Percentiles rank a stretch among this genome's conserved stretches.
These are phyloP conservation scores for Fusarium acutatum DNA, from an alignment of 2,329 filamentous ascomycete species.

Conservation along the genomic window DNA sequence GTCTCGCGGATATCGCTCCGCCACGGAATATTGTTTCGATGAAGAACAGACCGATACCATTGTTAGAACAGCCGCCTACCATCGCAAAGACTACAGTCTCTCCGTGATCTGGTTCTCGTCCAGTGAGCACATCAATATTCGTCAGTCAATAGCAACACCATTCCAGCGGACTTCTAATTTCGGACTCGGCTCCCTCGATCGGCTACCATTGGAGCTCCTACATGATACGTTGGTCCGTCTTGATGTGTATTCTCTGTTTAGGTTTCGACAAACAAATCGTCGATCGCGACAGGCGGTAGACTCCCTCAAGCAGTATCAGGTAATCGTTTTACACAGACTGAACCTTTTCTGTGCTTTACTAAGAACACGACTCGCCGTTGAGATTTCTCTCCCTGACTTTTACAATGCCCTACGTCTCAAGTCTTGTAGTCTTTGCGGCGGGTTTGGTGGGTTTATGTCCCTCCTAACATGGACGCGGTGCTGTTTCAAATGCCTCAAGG, in stretches of 20 bases:
- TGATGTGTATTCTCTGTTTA: constrained; percentile 45
- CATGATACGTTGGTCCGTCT: constrained; percentile 39
- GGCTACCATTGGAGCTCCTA: background rate
- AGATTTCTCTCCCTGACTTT: constrained; percentile 40
- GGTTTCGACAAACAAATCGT: constrained; percentile 43
- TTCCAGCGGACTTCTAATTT: background rate
- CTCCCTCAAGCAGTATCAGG: constrained; percentile 42
- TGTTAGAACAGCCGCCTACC: background rate
- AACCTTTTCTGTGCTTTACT: constrained; percentile 47
- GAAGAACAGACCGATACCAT: background rate
- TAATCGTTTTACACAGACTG: constrained; percentile 39
- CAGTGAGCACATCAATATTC: background rate
- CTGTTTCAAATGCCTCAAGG: constrained; percentile 43
- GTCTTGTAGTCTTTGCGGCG: constrained; percentile 38
- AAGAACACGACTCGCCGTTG: constrained; percentile 40
- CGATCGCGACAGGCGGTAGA: constrained; percentile 39
- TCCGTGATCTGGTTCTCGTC: background rate
- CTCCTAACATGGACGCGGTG: constrained; percentile 43
- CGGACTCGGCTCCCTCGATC: background rate
- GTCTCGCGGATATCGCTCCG: background rate
- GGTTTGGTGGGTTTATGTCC: constrained; percentile 39
- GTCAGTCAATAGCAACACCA: background rate
- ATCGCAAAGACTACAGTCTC: background rate
- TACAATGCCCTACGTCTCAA: constrained; percentile 42
- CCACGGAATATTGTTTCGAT: background rate